A percentile compares a stretch with the other conserved stretches of the same genome.
Conservation (phyloP, 768 basidiomycete genomes). For the Lentinus brumalis region DNA sequence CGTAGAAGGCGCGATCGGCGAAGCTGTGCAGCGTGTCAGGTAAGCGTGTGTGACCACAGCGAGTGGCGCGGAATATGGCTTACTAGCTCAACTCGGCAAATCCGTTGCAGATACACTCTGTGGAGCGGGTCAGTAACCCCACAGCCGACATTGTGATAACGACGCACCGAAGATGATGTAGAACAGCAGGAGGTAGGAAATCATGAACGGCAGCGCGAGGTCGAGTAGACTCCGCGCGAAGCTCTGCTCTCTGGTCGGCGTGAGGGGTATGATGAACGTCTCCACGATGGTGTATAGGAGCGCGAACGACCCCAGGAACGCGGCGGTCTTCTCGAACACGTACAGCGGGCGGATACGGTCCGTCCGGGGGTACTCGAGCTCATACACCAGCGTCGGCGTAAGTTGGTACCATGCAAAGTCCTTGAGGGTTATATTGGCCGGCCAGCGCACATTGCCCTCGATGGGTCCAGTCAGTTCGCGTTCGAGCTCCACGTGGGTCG, state of each 20-base stretch:
- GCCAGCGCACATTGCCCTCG: constrained; percentile 70
- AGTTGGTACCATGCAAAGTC: constrained; percentile 87
- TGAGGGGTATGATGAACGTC: constrained; percentile 87
- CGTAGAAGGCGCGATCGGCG: constrained; percentile 96
- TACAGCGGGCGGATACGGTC: constrained; percentile 80
- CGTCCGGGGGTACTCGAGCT: constrained; percentile 94
- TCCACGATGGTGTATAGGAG: constrained; percentile 94
- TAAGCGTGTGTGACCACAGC: background rate
- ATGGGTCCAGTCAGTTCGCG: constrained; percentile 77
- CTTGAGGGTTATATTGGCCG: constrained; percentile 77
- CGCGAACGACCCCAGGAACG: constrained; percentile 95
- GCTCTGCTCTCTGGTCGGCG: constrained; percentile 66
- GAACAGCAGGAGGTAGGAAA: constrained; percentile 85
- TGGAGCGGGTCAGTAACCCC: constrained; percentile 4
- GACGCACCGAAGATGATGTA: constrained; percentile 79
- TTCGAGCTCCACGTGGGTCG: constrained; percentile 74
- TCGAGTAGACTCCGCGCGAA: constrained; percentile 80
- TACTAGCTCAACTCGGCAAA: constrained; percentile 93
- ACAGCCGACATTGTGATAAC: background rate
- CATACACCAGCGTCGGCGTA: constrained; percentile 92
- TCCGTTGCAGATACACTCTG: constrained; percentile 95
- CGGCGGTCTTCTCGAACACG: constrained; percentile 68
- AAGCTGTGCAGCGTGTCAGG: constrained; percentile 54
- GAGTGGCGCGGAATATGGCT: constrained; percentile 26
- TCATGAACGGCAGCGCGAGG: constrained; percentile 90